Conservation (phyloP, 139 green algal species). For the Pseudopediastrum boryanum region DNA sequence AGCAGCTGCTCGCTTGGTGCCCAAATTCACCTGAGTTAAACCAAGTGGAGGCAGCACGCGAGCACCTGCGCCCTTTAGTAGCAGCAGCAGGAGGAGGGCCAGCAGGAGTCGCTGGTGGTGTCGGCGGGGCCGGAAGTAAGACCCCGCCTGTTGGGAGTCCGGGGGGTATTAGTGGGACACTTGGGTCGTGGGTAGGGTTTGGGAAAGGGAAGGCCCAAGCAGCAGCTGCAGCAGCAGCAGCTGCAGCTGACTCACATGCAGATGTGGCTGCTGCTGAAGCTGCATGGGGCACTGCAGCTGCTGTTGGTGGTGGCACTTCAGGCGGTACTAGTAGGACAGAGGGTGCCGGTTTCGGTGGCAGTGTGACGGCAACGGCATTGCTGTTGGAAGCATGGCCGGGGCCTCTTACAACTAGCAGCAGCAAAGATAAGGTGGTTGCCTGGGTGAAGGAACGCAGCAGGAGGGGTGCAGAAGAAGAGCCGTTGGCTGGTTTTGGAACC, state of each 20-base stretch:
- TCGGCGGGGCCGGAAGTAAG: too few species aligned
- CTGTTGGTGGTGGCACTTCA: background rate
- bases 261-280: background rate
- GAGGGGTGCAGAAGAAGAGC: slow-evolving; percentile 11
- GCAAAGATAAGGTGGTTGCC: slow-evolving; percentile 45
- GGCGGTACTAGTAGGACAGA: background rate
- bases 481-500: background rate
- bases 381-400: slow-evolving; percentile 42
- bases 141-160: too few species aligned
- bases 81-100: too few species aligned
- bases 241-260: background rate
- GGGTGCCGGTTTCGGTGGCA: background rate
- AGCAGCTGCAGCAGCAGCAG: too few species aligned
- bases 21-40: background rate
- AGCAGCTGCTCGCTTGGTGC: background rate
- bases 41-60: background rate
- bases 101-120: too few species aligned
- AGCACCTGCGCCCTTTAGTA: too few species aligned
- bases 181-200: too few species aligned
- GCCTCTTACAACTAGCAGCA: slow-evolving; percentile 25
- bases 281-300: background rate
- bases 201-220: too few species aligned
- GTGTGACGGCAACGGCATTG: background rate
- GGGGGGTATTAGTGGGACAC: too few species aligned
- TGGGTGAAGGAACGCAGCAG: slow-evolving; percentile 36